A percentile compares a stretch with the other conserved stretches of the same genome.
These are phyloP conservation scores for Colletotrichum sansevieriae DNA, from an alignment of 2,329 filamentous ascomycete genomes.

Conservation along the genomic window DNA sequence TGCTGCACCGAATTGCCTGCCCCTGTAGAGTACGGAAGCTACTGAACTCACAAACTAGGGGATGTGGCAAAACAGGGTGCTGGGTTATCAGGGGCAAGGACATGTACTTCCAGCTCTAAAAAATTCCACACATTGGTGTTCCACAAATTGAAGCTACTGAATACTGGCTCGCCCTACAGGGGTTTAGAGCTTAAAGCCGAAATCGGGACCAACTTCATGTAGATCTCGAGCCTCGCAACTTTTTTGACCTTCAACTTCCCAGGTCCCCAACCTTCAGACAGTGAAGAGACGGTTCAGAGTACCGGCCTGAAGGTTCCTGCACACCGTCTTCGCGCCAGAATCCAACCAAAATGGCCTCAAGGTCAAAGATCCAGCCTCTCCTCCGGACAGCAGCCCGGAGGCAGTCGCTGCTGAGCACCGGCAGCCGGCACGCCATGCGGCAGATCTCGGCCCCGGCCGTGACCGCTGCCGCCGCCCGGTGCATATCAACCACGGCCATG, in stretches of 20 bases:
- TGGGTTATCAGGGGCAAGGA: no score
- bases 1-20: slow-evolving; percentile 12
- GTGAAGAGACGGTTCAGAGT: slow-evolving; percentile 5
- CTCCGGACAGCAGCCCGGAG: slow-evolving; percentile 41
- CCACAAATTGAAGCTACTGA: background rate
- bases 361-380: slow-evolving; percentile 42
- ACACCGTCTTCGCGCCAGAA: background rate
- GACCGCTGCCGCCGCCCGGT: slow-evolving; percentile 24
- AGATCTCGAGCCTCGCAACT: slow-evolving; percentile 20
- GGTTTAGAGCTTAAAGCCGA: slow-evolving; percentile 35
- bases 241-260: slow-evolving; percentile 16
- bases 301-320: background rate
- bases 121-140: no score
- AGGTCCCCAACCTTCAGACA: background rate
- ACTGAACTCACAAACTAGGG: background rate
- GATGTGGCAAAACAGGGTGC: no score
- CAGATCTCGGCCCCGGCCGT: slow-evolving; percentile 32
- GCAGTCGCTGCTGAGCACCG: slow-evolving; percentile 37
- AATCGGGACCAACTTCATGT: slow-evolving; percentile 24
- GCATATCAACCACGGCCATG: slow-evolving; percentile 37
- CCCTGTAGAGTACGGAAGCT: slow-evolving; percentile 7
- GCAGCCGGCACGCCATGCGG: slow-evolving; percentile 30
- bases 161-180: slow-evolving; percentile 14
- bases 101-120: no score
- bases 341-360: slow-evolving; percentile 41